Base-by-base conservation (phyloP, 768 basidiomycete species). In the Lentinula aciculospora region DNA sequence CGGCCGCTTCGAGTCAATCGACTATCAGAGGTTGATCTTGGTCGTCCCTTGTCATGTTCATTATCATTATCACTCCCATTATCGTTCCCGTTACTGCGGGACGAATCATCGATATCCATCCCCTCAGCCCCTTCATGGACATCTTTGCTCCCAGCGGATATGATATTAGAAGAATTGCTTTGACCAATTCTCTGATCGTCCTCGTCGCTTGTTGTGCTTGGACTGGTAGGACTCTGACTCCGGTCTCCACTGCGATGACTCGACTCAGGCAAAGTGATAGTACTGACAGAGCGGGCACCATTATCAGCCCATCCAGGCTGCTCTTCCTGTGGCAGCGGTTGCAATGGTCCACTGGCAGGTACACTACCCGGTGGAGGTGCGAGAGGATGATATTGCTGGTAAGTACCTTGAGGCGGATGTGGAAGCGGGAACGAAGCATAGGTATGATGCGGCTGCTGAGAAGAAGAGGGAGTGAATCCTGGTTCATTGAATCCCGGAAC, bases 331-430 rank as follows among this genome's bases (percentile, higher is more conserved):
- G 56, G 56, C 21, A 57, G 37, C 7, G 56, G 56, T n/a, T 57
- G 56, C 36, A 57, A 37, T n/a, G 56, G 56, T 4, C 56, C 56
- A 27, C 46, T 29, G 0, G 40, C 56, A 15, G 56, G 56, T 36
- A 36, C n/a, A 28, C 36, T 48, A 12, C 56, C 56, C 9, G 45
- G 56, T 32, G 56, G 56, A 15, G 56, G 56, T 9, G 56, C 56
- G 2, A 57, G 36, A 8, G 56, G 56, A 48, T 57, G 32, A 25
- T 47, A 45, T 19, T 46, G 54, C 29, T 45, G 54, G 27, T 42
- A 48, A 53, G 60, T 64, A 46, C 66, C 68, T 55, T 71, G 70
- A 36, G 61, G 70, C 56, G 60, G 70, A 47, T 62, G 62, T 17
- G 53, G 60, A 15, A 51, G 60, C 27, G 53, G 57, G 21, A 50